Evolutionary conservation across 2,329 filamentous ascomycete genomes (phyloP), one percentile per base, ranked within the genome.

Genomic region (Alternaria conjuncta): DNA sequence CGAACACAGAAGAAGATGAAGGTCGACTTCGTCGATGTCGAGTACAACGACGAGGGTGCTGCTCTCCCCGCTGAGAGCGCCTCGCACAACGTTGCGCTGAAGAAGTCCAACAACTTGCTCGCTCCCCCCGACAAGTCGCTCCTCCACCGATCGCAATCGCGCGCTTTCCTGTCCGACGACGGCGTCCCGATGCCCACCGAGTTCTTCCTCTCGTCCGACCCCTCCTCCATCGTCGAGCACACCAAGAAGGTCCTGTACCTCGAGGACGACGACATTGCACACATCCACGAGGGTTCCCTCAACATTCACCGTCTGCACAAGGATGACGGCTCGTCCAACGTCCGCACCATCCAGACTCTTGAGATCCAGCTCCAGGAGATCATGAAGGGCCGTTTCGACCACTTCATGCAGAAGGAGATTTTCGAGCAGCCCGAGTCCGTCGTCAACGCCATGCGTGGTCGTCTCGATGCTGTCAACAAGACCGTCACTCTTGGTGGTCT

Each of bases 391-490:
- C 96, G 96, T 81, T 99, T 98, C 84, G 96, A 99, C 82, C 96
- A 99, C 86, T 99, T 97, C 87, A 99, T 99, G 96, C 96, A 99
- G 83, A 99, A 99, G 89, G 96, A 99, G 83, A 99, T 99, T 78
- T 99, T 99, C 82, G 96, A 99, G 87, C 96, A 99, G 86, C 96
- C 96, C 78, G 96, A 99, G 85, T 99, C 96, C 13, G 93, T 99
- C 66, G 90, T 99, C 86, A 99, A 99, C 88, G 97, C 96, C 72
- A 99, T 99, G 96, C 93, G 96, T 89, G 96, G 96, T 84, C 96
- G 96, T 85, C 86, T 99, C 75, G 96, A 99, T 82, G 87, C 92
- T 64, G 91, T 89, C 75, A 97, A 97, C 87, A 97, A 96, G 88
- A 92, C 89, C 62, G 94, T 99, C 75, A 98, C 95, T 10, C 90